Evolutionary conservation across 768 basidiomycete genomes (phyloP).

Genomic region (Tulasnella sp.): DNA sequence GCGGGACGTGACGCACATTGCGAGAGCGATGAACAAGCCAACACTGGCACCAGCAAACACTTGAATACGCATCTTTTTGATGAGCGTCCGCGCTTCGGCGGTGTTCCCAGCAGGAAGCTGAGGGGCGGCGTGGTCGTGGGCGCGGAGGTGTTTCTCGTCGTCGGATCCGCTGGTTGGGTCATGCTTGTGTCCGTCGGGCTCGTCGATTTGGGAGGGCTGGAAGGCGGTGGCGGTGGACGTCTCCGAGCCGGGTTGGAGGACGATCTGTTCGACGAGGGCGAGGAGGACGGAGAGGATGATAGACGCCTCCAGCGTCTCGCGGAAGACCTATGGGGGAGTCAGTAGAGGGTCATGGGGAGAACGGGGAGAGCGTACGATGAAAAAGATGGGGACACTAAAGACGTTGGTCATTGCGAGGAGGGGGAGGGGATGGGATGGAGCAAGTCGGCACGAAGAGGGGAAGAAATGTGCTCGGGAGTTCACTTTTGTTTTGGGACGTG

Average conservation of each 20-base stretch:
- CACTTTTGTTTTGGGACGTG: no score
- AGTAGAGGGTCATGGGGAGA: not conserved
- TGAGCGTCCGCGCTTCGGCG: constrained; percentile 9
- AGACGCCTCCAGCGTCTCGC: constrained; percentile 82
- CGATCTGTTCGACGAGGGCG: constrained; percentile 79
- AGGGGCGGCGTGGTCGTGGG: not conserved
- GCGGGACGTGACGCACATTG: constrained; percentile 35
- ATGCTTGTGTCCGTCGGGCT: constrained; percentile 17
- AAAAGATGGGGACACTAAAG: constrained; percentile 88
- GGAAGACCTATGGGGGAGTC: constrained; percentile 39
- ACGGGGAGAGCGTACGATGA: constrained; percentile 42
- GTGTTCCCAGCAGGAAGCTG: not conserved
- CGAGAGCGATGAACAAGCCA: constrained; percentile 67
- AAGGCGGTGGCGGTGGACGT: constrained; percentile 11
- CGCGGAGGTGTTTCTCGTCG: not conserved
- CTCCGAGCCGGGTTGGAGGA: constrained; percentile 22
- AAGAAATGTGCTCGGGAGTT: no score
- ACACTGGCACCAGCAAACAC: constrained; percentile 43
- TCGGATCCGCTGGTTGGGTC: constrained; percentile 26
- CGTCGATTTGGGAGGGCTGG: constrained; percentile 20
- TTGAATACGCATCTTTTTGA: constrained; percentile 22
- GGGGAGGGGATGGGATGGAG: not conserved
- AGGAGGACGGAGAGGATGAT: constrained; percentile 90
- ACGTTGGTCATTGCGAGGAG: constrained; percentile 29
- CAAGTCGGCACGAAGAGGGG: not conserved